A percentile compares a stretch with the other conserved stretches of the same genome.
Evolutionary conservation across 768 basidiomycete genomes (phyloP).

Genomic region (Lentinus tigrinus): DNA sequence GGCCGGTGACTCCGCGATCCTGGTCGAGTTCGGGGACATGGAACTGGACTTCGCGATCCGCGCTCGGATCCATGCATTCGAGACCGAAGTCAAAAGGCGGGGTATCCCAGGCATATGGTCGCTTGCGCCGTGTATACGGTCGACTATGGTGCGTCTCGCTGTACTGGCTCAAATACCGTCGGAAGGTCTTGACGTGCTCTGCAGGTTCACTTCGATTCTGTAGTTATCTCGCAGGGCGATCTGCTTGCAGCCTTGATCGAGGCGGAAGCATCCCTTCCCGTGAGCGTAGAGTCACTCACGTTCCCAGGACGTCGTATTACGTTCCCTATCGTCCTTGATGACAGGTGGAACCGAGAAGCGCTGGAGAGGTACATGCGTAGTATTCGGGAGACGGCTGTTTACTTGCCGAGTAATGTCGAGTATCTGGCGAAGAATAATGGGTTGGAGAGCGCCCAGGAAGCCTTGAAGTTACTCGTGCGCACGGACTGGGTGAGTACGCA

Average conservation of each 20-base stretch:
- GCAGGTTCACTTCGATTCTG: conserved; percentile 52
- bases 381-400: conserved; percentile 55
- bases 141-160: conserved; percentile 46
- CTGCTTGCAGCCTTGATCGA: conserved; percentile 43
- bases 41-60: conserved; percentile 50
- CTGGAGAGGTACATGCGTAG: conserved; percentile 56
- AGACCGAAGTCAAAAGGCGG: conserved; percentile 36
- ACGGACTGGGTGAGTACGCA: conserved; percentile 46
- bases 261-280: conserved; percentile 39
- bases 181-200: neutral
- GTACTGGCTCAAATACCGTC: neutral
- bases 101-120: conserved; percentile 37
- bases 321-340: conserved; percentile 64
- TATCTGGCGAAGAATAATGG: conserved; percentile 67
- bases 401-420: conserved; percentile 67
- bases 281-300: conserved; percentile 36
- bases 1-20: conserved; percentile 65
- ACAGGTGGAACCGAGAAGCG: conserved; percentile 55
- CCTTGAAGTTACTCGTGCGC: conserved; percentile 42
- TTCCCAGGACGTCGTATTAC: conserved; percentile 54
- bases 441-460: conserved; percentile 42
- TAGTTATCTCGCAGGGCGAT: conserved; percentile 38
- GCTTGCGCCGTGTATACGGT: conserved; percentile 55
- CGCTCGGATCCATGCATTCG: conserved; percentile 58
- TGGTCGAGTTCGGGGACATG: conserved; percentile 63